These are phyloP conservation scores for Fraxinus dipetala DNA, from an alignment of 305 asterid genomes.

Conservation along the genomic window DNA sequence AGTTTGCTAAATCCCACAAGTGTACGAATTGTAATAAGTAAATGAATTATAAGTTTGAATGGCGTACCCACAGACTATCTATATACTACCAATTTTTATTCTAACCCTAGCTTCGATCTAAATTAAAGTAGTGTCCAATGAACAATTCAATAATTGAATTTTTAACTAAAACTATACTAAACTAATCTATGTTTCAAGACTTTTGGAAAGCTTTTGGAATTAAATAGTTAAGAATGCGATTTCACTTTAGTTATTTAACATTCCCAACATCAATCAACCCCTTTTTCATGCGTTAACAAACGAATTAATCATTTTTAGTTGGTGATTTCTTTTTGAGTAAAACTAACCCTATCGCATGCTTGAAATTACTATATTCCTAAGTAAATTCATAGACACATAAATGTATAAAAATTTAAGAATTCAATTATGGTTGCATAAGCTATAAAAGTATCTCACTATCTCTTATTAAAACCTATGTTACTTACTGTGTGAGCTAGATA, in stretches of 20 bases:
- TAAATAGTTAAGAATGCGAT: not conserved
- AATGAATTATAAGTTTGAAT: not conserved
- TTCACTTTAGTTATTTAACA: not conserved
- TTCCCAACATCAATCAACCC: not conserved
- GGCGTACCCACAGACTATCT: not conserved
- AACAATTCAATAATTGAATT: not conserved
- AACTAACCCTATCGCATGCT: not conserved
- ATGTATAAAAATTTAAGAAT: not conserved
- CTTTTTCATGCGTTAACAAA: too few species aligned
- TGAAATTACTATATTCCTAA: not conserved
- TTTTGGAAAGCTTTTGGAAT: not conserved
- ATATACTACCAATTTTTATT: not conserved
- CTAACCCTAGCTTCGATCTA: not conserved
- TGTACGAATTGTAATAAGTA: too few species aligned
- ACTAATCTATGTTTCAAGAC: not conserved
- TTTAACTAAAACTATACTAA: not conserved
- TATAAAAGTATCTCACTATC: not conserved
- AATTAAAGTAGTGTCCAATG: not conserved
- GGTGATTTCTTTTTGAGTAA: not conserved
- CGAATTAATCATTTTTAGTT: not conserved
- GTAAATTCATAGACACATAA: too few species aligned
- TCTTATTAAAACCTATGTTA: not conserved
- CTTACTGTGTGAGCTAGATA: not conserved
- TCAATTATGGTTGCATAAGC: not conserved
- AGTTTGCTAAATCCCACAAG: not conserved